phyloP scores from a whole-genome alignment of 345 rosid genomes.

The Heritiera fomes region DNA sequence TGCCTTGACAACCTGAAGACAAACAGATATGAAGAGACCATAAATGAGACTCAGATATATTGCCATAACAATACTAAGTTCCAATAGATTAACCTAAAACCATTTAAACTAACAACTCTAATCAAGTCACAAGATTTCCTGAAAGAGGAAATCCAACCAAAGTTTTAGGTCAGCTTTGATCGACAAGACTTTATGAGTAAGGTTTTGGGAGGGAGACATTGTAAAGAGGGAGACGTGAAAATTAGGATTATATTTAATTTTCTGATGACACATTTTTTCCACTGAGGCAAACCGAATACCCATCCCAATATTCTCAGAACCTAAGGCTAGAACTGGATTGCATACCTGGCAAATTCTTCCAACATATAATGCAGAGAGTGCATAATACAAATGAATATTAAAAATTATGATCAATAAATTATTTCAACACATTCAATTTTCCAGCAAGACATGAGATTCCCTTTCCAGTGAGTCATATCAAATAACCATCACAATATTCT shows the following conservation, averaged over 20 bases:
- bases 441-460: background rate
- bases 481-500: background rate
- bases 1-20: conserved; percentile 77
- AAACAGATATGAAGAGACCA: conserved; percentile 8
- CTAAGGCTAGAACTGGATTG: conserved; percentile 6
- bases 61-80: background rate
- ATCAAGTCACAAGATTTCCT: background rate
- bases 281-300: background rate
- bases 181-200: background rate
- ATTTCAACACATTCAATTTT: background rate
- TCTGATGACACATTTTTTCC: background rate
- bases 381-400: background rate
- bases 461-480: background rate
- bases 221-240: background rate
- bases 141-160: background rate
- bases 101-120: background rate
- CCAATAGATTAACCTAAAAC: background rate
- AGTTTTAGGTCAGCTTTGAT: background rate
- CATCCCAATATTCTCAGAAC: background rate
- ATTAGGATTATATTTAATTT: background rate
- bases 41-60: background rate
- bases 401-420: background rate
- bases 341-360: background rate
- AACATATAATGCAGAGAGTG: conserved; percentile 6
- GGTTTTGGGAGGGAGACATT: background rate